A percentile compares a stretch with the other conserved stretches of the same genome.
Evolutionary conservation across 2,329 filamentous ascomycete genomes (phyloP).

Genomic region (Curvularia sp.): DNA sequence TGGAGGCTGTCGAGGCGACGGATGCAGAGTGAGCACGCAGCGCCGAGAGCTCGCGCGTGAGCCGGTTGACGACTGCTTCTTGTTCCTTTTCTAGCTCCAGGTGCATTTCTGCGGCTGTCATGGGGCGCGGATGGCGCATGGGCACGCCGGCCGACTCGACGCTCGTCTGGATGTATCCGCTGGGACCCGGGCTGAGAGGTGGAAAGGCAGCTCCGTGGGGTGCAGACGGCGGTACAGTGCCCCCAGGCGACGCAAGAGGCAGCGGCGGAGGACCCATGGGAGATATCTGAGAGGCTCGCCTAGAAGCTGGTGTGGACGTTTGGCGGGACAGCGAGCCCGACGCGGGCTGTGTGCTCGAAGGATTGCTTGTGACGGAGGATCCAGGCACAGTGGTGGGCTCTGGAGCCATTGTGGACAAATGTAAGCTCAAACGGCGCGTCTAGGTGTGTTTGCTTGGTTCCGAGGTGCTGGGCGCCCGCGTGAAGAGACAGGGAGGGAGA

Average conservation of each 20-base stretch:
- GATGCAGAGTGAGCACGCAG: constrained; percentile 75
- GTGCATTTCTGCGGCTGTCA: constrained; percentile 89
- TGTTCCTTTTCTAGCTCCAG: constrained; percentile 92
- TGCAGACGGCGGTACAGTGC: constrained; percentile 23
- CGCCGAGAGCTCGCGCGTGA: constrained; percentile 85
- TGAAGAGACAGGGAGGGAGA: background rate
- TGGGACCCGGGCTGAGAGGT: constrained; percentile 45
- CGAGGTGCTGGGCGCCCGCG: background rate
- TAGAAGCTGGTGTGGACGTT: constrained; percentile 33
- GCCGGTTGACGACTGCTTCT: constrained; percentile 91
- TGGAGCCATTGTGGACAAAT: constrained; percentile 53
- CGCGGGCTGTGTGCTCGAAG: constrained; percentile 31
- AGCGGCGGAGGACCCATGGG: constrained; percentile 57
- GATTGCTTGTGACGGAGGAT: constrained; percentile 43
- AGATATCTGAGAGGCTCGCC: constrained; percentile 52
- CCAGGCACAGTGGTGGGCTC: constrained; percentile 56
- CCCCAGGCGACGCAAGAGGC: constrained; percentile 49
- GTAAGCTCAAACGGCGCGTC: constrained; percentile 11
- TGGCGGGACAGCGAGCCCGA: constrained; percentile 37
- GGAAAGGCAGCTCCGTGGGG: constrained; percentile 46
- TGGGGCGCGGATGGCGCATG: constrained; percentile 81
- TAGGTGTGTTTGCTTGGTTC: constrained; percentile 14
- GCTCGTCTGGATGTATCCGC: constrained; percentile 32
- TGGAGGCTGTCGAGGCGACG: constrained; percentile 61
- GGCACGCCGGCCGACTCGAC: constrained; percentile 64